Base-by-base conservation (phyloP, 192 early-diverging fungal species). In the Coemansia reversa region DNA sequence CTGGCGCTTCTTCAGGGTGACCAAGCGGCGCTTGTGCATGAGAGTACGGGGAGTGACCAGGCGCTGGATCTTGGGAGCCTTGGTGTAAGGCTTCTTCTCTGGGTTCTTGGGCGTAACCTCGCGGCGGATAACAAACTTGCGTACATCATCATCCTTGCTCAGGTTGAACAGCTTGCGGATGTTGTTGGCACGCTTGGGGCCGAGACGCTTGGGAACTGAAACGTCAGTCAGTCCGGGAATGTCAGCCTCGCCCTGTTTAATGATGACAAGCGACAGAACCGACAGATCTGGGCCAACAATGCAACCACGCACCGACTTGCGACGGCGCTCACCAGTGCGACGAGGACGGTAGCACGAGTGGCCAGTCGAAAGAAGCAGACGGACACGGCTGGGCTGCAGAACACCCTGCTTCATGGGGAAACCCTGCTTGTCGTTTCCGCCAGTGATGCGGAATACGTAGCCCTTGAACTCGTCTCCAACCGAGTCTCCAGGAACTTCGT, bases 361-460 rank as follows among this genome's bases (percentile, higher is more conserved):
- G 68, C 96, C 96, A 84, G 92, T 88, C 68, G 89, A 87, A 70
- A 92, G 83, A 73, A 92, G 85, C 72, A 92, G 84, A 55, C 88
- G 86, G 65, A 90, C 89, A 85, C 91, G 91, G 77, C 83, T 71
- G 50, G 85, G 86, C 50, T 86, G 71, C 68, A 85, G 79, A 66
- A 98, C 92, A 93, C 97, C 97, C 87, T 98, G 97, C 91, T 97
- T 98, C 97, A 98, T 98, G 68, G 97, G 97, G 93, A 98, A 98
- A 82, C 92, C 92, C 84, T 94, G 93, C 90, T 98, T 98, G 88
- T 98, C 97, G 90, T 98, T 97, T 73, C 97, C 97, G 79, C 97
- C 97, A 61, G 94, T 92, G 84, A 98, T 96, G 73, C 93, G 94
- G 90, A 98, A 95, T 74, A 97, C 90, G 88, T 97, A 98, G 69